Conservation (phyloP, 306 rosid species). For the Erythrophleum fordii region DNA sequence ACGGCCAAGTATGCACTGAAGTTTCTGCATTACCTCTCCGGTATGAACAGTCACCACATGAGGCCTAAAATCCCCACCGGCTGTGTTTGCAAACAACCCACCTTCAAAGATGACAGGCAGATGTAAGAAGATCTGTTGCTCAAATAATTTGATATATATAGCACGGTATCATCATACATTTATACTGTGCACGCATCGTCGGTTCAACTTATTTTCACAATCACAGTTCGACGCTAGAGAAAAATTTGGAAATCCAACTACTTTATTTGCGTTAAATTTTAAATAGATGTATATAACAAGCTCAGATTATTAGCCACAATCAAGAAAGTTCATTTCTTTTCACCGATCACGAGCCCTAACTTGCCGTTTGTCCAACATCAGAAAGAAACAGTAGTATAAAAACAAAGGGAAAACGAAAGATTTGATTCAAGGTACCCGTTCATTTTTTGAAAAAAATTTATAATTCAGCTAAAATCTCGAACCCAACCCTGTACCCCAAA, state of each 20-base stretch:
- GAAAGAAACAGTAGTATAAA: neutral
- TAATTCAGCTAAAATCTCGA: too few species aligned
- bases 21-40: slow-evolving; percentile 66
- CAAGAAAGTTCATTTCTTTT: slow-evolving; percentile 45
- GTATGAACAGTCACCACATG: slow-evolving; percentile 70
- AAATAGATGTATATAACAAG: neutral
- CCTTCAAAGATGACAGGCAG: slow-evolving; percentile 54
- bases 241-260: neutral
- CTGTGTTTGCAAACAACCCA: slow-evolving; percentile 57
- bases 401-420: neutral
- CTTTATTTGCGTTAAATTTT: neutral
- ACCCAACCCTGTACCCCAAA: too few species aligned
- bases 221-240: neutral
- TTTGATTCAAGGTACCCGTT: neutral
- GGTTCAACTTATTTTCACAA: neutral
- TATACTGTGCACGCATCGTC: neutral
- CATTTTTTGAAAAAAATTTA: too few species aligned
- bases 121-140: slow-evolving; percentile 18
- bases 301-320: slow-evolving; percentile 18
- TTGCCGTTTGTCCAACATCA: slow-evolving; percentile 8
- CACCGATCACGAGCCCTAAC: slow-evolving; percentile 33
- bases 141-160: neutral
- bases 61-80: slow-evolving; percentile 71
- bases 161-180: neutral
- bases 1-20: neutral